These are phyloP conservation scores for Apiotrichum siamense DNA, from an alignment of 1,284 basidiomycete genomes.

Conservation along the genomic window DNA sequence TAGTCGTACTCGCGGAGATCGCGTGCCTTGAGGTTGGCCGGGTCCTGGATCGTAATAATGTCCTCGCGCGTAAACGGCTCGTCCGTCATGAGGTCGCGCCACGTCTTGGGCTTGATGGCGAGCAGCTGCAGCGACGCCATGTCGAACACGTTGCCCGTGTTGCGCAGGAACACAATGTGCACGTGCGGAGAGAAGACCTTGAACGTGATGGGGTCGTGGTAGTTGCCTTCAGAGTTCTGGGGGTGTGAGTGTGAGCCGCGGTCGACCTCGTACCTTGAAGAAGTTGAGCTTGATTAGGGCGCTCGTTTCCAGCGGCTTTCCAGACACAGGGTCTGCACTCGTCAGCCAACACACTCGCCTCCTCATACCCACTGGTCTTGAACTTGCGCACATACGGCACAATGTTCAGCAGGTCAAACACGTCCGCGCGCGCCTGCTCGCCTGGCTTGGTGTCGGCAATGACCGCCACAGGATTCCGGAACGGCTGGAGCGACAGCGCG, in stretches of 20 bases:
- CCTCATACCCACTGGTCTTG: conserved; percentile 56
- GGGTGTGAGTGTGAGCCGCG: conserved; percentile 30
- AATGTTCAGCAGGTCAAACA: conserved; percentile 81
- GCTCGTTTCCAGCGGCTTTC: conserved; percentile 66
- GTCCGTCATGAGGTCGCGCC: conserved; percentile 79
- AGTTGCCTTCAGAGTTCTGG: conserved; percentile 60
- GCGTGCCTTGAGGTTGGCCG: conserved; percentile 43
- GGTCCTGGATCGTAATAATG: conserved; percentile 76
- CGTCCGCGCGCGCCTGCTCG: conserved; percentile 43
- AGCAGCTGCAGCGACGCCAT: conserved; percentile 50
- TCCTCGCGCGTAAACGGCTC: conserved; percentile 81
- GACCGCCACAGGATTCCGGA: conserved; percentile 81
- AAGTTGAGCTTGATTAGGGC: conserved; percentile 88
- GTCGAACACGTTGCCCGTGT: conserved; percentile 58
- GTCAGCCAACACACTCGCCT: background rate
- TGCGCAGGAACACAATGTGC: conserved; percentile 81
- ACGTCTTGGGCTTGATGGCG: conserved; percentile 65
- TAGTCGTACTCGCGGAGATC: conserved; percentile 48
- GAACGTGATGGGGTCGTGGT: conserved; percentile 87
- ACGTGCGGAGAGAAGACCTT: conserved; percentile 87
- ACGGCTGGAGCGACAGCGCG: conserved; percentile 84
- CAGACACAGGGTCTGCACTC: conserved; percentile 71
- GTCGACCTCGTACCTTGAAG: conserved; percentile 47
- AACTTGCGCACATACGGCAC: conserved; percentile 74
- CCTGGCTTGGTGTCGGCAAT: conserved; percentile 41